Conservation (phyloP, 2,329 filamentous ascomycete species). For the Teratosphaeria destructans region DNA sequence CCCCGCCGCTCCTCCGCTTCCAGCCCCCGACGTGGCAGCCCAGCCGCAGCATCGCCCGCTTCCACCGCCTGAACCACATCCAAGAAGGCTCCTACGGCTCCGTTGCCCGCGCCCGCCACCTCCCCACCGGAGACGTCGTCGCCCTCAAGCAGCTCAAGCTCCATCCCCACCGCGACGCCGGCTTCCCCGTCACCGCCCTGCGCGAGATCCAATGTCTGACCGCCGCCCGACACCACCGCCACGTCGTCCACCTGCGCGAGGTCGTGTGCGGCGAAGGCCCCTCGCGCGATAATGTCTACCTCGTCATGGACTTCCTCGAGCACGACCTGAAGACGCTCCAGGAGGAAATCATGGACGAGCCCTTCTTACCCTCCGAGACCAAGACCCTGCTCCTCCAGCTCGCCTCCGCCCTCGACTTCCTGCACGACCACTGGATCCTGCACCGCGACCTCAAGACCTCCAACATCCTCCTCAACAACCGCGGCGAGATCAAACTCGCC, state of each 20-base stretch:
- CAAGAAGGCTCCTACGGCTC: conserved; percentile 95
- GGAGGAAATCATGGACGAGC: conserved; percentile 77
- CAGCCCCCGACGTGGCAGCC: conserved; percentile 56
- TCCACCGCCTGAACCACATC: conserved; percentile 89
- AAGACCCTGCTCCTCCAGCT: conserved; percentile 86
- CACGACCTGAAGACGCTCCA: conserved; percentile 92
- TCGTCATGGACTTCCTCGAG: conserved; percentile 95
- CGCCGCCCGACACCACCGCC: conserved; percentile 62
- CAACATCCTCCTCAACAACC: conserved; percentile 90
- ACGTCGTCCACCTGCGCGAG: conserved; percentile 73
- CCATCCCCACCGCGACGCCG: conserved; percentile 60
- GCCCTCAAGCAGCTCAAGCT: conserved; percentile 92
- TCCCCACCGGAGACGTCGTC: conserved; percentile 65
- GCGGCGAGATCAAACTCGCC: conserved; percentile 86
- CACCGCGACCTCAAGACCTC: conserved; percentile 85
- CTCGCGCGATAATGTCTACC: conserved; percentile 55
- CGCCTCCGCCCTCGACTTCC: conserved; percentile 66
- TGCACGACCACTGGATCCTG: conserved; percentile 84
- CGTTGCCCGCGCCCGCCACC: conserved; percentile 75
- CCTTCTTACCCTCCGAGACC: conserved; percentile 83
- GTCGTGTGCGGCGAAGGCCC: conserved; percentile 47
- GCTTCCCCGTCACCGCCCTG: conserved; percentile 82
- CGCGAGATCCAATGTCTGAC: conserved; percentile 88
- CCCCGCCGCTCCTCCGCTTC: conserved; percentile 54
- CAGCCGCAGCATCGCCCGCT: conserved; percentile 72